These are phyloP conservation scores for Asterella californica DNA, from an alignment of 225 moss, liverwort and hornwort genomes.

Conservation along the genomic window DNA sequence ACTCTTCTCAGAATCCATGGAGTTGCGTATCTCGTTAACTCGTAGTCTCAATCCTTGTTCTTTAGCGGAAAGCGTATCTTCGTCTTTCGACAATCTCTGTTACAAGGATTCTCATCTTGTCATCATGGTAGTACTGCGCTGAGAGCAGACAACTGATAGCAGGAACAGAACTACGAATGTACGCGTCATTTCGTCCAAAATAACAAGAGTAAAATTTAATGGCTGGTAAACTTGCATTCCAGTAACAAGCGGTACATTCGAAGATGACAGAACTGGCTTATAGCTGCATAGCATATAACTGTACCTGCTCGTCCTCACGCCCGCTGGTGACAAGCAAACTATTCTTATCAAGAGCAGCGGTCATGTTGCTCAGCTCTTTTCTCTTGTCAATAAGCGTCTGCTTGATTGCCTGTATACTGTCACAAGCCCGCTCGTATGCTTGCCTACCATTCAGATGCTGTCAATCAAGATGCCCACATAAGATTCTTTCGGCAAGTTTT, in stretches of 20 bases:
- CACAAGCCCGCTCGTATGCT: constrained; percentile 63
- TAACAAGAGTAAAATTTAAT: not conserved
- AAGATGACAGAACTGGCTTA: not conserved
- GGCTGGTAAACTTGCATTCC: not conserved
- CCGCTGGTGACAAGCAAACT: constrained; percentile 49
- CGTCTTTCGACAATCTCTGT: constrained; percentile 65
- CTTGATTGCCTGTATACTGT: constrained; percentile 59
- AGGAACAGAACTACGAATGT: not conserved
- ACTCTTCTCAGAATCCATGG: constrained; percentile 76
- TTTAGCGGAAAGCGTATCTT: constrained; percentile 55
- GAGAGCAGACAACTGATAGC: not conserved
- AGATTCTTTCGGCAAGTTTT: not conserved
- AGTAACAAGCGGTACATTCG: not conserved
- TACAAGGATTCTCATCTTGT: constrained; percentile 4
- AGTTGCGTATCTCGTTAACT: constrained; percentile 71
- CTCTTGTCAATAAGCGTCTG: constrained; percentile 60
- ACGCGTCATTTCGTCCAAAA: not conserved
- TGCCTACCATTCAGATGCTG: constrained; percentile 66
- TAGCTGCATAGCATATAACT: not conserved
- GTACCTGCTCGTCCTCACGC: constrained; percentile 79
- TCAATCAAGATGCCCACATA: not conserved
- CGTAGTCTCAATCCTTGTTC: constrained; percentile 81
- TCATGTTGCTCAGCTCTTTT: constrained; percentile 53
- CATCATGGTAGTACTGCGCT: not conserved
- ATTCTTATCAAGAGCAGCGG: constrained; percentile 45